phyloP scores from a whole-genome alignment of 306 rosid genomes.

The Cicer arietinum region DNA sequence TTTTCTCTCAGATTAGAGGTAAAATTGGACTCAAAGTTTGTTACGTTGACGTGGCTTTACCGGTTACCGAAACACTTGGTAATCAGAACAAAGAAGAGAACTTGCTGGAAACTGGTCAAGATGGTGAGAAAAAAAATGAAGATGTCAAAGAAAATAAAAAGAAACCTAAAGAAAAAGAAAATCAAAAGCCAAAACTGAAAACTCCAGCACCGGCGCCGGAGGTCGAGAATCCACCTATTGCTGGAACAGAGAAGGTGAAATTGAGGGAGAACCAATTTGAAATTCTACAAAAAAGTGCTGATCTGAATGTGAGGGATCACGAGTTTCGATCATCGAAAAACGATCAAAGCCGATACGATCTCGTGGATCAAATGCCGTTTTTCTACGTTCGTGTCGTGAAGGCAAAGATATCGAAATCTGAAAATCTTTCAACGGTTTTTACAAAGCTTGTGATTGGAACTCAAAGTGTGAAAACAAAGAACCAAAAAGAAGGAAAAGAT shows the following conservation, averaged over 20 bases:
- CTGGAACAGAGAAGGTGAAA: constrained; percentile 49
- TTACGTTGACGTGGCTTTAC: constrained; percentile 69
- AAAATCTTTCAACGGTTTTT: constrained; percentile 32
- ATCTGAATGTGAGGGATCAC: constrained; percentile 47
- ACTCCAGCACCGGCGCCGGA: constrained; percentile 30
- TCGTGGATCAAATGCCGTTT: constrained; percentile 78
- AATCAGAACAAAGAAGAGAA: constrained; percentile 47
- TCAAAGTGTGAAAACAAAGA: constrained; percentile 68
- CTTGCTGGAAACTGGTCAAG: constrained; percentile 35
- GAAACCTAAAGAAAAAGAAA: constrained; percentile 44
- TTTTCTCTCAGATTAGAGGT: constrained; percentile 87
- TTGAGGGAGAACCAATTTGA: constrained; percentile 38
- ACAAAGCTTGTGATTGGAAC: constrained; percentile 84
- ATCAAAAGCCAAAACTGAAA: constrained; percentile 40
- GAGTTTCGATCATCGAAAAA: constrained; percentile 61
- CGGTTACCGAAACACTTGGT: constrained; percentile 34
- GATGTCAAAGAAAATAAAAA: constrained; percentile 30
- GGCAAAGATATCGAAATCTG: constrained; percentile 51
- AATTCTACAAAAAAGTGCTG: constrained; percentile 30
- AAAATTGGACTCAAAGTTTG: constrained; percentile 71
- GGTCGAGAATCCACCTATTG: constrained; percentile 52
- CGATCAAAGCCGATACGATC: constrained; percentile 68
- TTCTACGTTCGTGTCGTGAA: constrained; percentile 72
- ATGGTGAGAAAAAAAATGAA: constrained; percentile 43
- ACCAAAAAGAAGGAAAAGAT: constrained; percentile 59